These are phyloP conservation scores for Neofusicoccum sp. DNA, from an alignment of 2,329 filamentous ascomycete species.

Conservation along the genomic window DNA sequence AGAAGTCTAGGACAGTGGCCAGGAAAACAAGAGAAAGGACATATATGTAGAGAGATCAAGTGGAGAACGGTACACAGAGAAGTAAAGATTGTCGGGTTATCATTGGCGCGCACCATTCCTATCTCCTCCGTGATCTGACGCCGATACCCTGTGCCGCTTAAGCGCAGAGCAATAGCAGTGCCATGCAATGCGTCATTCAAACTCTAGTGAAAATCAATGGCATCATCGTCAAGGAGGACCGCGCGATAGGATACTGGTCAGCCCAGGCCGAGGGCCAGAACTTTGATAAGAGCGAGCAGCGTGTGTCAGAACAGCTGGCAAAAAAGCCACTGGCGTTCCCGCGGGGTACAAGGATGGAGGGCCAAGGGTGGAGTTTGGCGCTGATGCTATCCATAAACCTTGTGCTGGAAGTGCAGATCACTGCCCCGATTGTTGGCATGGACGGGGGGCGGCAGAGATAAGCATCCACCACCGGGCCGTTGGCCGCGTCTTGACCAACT, in stretches of 20 bases:
- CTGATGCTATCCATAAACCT: background rate
- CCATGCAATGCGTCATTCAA: background rate
- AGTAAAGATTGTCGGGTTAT: background rate
- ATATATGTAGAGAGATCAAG: background rate
- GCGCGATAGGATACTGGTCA: background rate
- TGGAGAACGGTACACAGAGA: background rate
- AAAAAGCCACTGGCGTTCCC: background rate
- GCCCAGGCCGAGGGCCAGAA: background rate
- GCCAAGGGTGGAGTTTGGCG: background rate
- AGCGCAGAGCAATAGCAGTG: background rate
- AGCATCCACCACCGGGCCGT: constrained; percentile 1
- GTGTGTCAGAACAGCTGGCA: no score
- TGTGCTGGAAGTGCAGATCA: background rate
- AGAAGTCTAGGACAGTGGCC: background rate
- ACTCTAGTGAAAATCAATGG: background rate
- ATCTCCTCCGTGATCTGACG: background rate
- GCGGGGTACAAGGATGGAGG: background rate
- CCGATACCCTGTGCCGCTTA: background rate
- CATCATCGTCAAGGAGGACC: background rate
- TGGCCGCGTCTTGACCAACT: constrained; percentile 2
- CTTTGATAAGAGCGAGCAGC: background rate
- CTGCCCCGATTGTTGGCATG: background rate
- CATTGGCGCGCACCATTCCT: background rate
- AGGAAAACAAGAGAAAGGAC: background rate
- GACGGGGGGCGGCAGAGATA: background rate